Evolutionary conservation across 805 yeast species (phyloP), one percentile per base, ranked within the genome.

Genomic region (Lachancea sp.): DNA sequence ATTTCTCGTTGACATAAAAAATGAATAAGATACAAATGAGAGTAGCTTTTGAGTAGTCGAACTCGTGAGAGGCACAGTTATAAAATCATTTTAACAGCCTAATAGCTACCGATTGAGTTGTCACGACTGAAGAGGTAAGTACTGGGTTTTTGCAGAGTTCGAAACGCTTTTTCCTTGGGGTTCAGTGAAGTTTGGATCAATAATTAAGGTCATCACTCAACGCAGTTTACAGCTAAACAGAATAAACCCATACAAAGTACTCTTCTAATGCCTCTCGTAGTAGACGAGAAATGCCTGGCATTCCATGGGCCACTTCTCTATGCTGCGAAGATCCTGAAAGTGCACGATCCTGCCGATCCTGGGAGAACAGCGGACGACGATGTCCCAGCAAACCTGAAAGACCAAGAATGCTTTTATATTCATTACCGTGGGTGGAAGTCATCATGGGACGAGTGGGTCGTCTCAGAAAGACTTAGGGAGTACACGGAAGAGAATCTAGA

Each of bases 371-470:
- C 46, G 15, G 55, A 45, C n/a, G 45, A 52, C 11, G 54, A 52
- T 12, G 46, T 70, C 8, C 70, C 75, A 1, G 60, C 51, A 13
- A 70, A 65, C 9, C 42, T 69, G 15, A 48, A 47, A 20, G 60
- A 52, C 15, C 64, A 62, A 29, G 49, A 51, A 16, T 70, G 78
- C 22, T 89, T 78, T 61, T 79, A 69, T 49, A 76, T 90, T 13
- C 98, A 92, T 56, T 90, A 90, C 62, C 83, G 81, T 50, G 97
- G 98, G 2, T 90, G 98, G 98, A 90, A 89, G 55, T 63, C 80
- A 13, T 79, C 88, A 43, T 90, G 96, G 96, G 97, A 90, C 58
- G 98, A 90, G 61, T 90, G 98, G 98, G 90, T 90, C 1, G 72
- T 75, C 1, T 61, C 63, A 6, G 79, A 76, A 29, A 65, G 97